Conservation (phyloP, 1,139 yeast genomes). For the Kurtzmaniella natalensis region DNA sequence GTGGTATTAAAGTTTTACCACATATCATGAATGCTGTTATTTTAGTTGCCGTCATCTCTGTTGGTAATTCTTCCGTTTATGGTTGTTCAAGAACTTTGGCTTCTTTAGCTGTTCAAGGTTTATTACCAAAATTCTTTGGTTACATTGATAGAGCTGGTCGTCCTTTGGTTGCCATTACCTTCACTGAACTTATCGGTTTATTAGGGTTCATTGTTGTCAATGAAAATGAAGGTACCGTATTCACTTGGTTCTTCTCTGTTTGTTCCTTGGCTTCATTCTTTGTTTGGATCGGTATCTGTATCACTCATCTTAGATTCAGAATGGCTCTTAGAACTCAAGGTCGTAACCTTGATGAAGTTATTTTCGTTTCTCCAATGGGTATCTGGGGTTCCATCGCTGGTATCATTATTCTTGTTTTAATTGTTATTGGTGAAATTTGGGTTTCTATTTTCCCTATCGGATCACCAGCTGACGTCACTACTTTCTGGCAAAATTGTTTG, state of each 20-base stretch:
- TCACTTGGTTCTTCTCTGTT: slow-evolving; percentile 63
- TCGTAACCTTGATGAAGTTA: slow-evolving; percentile 41
- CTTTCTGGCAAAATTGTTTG: slow-evolving; percentile 46
- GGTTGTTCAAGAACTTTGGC: slow-evolving; percentile 54
- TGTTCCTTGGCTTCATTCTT: slow-evolving; percentile 61
- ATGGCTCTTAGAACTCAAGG: slow-evolving; percentile 24
- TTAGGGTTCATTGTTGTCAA: slow-evolving; percentile 58
- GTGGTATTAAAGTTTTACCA: slow-evolving; percentile 38
- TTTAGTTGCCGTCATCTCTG: slow-evolving; percentile 47
- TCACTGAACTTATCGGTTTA: slow-evolving; percentile 52
- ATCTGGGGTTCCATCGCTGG: slow-evolving; percentile 45
- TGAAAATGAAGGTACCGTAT: slow-evolving; percentile 44
- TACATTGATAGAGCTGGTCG: slow-evolving; percentile 56
- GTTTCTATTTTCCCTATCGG: slow-evolving; percentile 44
- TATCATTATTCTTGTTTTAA: slow-evolving; percentile 31
- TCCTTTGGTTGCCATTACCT: slow-evolving; percentile 48
- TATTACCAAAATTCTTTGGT: slow-evolving; percentile 40
- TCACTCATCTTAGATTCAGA: slow-evolving; percentile 25
- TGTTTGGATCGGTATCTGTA: slow-evolving; percentile 43
- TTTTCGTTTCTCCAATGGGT: slow-evolving; percentile 46
- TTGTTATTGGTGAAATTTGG: slow-evolving; percentile 47
- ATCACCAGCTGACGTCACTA: slow-evolving; percentile 19
- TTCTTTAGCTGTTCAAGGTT: slow-evolving; percentile 49
- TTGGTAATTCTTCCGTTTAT: slow-evolving; percentile 53
- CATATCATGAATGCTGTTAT: slow-evolving; percentile 54